Percentiles rank a stretch among this genome's conserved stretches.
Conservation (phyloP, 352 stramenopile species). For the Phytophthora citrophthora region DNA sequence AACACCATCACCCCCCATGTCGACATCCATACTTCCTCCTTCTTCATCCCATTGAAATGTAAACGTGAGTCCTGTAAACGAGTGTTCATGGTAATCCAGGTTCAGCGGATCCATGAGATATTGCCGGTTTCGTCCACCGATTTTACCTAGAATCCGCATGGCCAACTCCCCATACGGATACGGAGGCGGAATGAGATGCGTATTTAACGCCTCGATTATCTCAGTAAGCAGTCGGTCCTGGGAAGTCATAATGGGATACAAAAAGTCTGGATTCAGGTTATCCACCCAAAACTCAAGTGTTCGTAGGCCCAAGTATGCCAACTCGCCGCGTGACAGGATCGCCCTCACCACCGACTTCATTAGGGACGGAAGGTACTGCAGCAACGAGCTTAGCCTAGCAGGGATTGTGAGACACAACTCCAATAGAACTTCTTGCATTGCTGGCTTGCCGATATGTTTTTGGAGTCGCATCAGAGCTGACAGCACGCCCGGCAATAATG, state of each 20-base stretch:
- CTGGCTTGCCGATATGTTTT: constrained; percentile 82
- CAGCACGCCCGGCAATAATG: constrained; percentile 92
- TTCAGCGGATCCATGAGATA: constrained; percentile 88
- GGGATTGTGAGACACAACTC: constrained; percentile 98
- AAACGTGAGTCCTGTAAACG: constrained; percentile 56
- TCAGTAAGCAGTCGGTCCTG: constrained; percentile 91
- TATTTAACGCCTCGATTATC: constrained; percentile 96
- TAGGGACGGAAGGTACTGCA: constrained; percentile 97
- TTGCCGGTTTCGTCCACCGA: constrained; percentile 93
- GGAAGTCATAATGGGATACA: constrained; percentile 94
- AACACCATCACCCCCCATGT: constrained; percentile 18
- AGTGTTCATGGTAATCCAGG: constrained; percentile 58
- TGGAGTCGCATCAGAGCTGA: constrained; percentile 95
- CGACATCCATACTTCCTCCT: constrained; percentile 26
- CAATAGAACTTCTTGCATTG: constrained; percentile 93
- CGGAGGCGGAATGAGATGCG: constrained; percentile 95
- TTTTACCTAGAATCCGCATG: constrained; percentile 97
- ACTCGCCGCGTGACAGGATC: constrained; percentile 94
- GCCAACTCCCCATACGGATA: constrained; percentile 97
- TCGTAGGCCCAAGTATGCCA: constrained; percentile 95
- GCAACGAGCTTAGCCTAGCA: constrained; percentile 92
- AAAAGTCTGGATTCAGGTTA: constrained; percentile 97
- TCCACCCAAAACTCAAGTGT: constrained; percentile 99
- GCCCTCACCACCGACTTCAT: constrained; percentile 95
- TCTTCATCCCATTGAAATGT: constrained; percentile 55